These are phyloP conservation scores for Populus nigra DNA, from an alignment of 345 rosid species.

Conservation along the genomic window DNA sequence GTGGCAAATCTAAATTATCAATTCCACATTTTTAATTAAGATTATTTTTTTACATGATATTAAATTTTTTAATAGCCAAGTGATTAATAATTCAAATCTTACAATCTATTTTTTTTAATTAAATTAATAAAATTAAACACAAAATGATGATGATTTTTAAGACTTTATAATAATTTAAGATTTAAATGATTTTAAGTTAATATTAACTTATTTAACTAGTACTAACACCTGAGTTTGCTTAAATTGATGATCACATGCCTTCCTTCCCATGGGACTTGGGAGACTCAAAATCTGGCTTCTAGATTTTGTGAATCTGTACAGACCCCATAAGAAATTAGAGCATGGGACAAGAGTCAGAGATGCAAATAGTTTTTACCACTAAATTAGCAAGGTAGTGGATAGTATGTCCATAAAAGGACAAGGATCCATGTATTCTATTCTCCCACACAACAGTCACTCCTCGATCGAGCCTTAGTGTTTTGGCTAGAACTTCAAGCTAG, in stretches of 20 bases:
- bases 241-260: neutral
- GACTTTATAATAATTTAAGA: too few species aligned
- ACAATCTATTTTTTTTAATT: too few species aligned
- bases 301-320: neutral
- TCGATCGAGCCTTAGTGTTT: neutral
- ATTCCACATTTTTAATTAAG: too few species aligned
- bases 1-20: too few species aligned
- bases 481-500: neutral
- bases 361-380: neutral
- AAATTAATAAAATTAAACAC: too few species aligned
- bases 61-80: too few species aligned
- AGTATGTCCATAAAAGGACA: neutral
- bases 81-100: too few species aligned
- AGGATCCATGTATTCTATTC: neutral
- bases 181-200: too few species aligned
- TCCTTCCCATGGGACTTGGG: neutral
- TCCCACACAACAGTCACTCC: slow-evolving; percentile 4
- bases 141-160: too few species aligned
- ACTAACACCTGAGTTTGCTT: neutral
- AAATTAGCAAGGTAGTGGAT: neutral
- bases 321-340: neutral
- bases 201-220: too few species aligned
- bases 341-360: neutral
- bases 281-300: neutral
- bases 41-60: too few species aligned